These are phyloP conservation scores for Naganishia vaughanmartiniae DNA, from an alignment of 768 basidiomycete species.

Conservation along the genomic window DNA sequence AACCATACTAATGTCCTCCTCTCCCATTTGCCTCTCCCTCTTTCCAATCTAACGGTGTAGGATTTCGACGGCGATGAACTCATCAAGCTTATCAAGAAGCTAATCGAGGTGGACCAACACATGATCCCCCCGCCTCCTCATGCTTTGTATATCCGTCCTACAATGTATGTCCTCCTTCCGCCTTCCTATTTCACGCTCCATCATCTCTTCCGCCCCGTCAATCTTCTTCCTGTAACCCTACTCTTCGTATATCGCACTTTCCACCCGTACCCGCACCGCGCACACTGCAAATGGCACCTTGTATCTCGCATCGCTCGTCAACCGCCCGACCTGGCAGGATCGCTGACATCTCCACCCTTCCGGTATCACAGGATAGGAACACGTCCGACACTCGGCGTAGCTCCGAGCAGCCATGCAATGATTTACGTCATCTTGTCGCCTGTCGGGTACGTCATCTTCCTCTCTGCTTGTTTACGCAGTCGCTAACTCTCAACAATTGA, in stretches of 20 bases:
- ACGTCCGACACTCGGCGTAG: constrained; percentile 36
- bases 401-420: constrained; percentile 32
- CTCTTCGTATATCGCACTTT: too few relatives aligned
- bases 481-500: too few relatives aligned
- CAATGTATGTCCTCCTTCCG: constrained; percentile 16
- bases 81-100: constrained; percentile 32
- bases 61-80: constrained; percentile 36
- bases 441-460: constrained; percentile 29
- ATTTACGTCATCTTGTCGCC: constrained; percentile 40
- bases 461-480: too few relatives aligned
- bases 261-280: too few relatives aligned
- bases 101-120: constrained; percentile 36
- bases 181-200: background rate
- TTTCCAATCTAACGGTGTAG: constrained; percentile 1
- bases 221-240: too few relatives aligned
- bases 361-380: constrained; percentile 36
- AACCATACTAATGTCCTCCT: background rate
- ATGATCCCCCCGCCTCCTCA: constrained; percentile 39
- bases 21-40: background rate
- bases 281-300: too few relatives aligned
- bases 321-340: background rate
- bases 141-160: constrained; percentile 35
- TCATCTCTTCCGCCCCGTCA: background rate
- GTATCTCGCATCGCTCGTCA: too few relatives aligned
- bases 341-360: constrained; percentile 20